Evolutionary conservation across 192 early-diverging fungal genomes (phyloP), one percentile per base, ranked within the genome.

Genomic region (Coemansia sp.): DNA sequence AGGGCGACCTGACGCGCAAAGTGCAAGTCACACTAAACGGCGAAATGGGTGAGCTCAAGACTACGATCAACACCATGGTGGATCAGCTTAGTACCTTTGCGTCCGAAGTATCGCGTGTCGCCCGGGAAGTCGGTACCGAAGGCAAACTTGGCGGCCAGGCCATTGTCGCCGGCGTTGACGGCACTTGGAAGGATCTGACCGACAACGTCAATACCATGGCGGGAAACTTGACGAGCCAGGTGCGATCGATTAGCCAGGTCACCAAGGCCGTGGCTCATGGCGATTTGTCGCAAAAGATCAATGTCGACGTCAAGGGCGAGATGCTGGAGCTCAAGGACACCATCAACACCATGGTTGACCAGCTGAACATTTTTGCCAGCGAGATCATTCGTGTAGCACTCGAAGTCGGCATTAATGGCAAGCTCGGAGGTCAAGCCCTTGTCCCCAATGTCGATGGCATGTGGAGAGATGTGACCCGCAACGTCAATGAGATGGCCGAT

Each of bases 361-460:
- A 84, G 56, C 77, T 91, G n/a, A 67, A 72, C 38, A 72, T 63
- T n/a, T 80, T 89, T 67, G 78, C 85, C 10, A 56, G 71, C 27
- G 86, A 90, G 68, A 77, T 90, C 17, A 87, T 84, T 33, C 79
- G 85, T 48, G 88, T 91, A 4, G 85, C 88, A 15, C 83, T 82
- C 3, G 86, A 90, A 50, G 86, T 86, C 8, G 88, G 86, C 6
- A 82, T 85, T 29, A 85, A 90, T 65, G 89, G 91, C 8, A 83
- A 85, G 32, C 77, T 93, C 3, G 91, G 91, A 54, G 86, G 86
- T 0, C 88, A 91, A 63, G 82, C 82, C 17, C n/a, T 54, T n/a
- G 68, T 68, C 0, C 26, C 29, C 2, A 70, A 75, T 46, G 76
- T 84, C 44, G 56, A 72, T 6, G 86, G 86, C 19, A 82, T 76